A percentile compares a stretch with the other conserved stretches of the same genome.
phyloP scores from a whole-genome alignment of 179 eudicot species.

The Gypsophila paniculata region DNA sequence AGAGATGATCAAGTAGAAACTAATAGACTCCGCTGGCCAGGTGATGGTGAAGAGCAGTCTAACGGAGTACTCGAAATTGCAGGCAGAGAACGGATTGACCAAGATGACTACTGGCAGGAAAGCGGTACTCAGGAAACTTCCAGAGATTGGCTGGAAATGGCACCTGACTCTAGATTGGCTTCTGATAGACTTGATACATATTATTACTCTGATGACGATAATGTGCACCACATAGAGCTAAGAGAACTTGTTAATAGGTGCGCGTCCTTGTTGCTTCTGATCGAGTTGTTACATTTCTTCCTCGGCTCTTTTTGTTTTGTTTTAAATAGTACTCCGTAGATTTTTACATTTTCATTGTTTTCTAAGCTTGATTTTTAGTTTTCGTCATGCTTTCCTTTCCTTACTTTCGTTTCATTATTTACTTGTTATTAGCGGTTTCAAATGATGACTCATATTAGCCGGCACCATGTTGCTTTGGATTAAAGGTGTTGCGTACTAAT shows the following conservation, averaged over 20 bases:
- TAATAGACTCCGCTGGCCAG: conserved; percentile 37
- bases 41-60: conserved; percentile 39
- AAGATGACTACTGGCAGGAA: conserved; percentile 50
- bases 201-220: conserved; percentile 87
- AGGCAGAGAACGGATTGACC: conserved; percentile 38
- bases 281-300: too few species aligned
- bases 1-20: conserved; percentile 37
- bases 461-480: background rate
- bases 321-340: background rate
- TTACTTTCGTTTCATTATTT: background rate
- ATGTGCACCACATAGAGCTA: conserved; percentile 81
- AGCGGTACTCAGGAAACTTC: conserved; percentile 47
- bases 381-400: background rate
- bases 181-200: conserved; percentile 57
- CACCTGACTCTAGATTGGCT: conserved; percentile 51
- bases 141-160: conserved; percentile 61
- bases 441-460: too few species aligned
- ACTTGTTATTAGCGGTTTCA: background rate
- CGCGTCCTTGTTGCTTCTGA: background rate
- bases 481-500: background rate
- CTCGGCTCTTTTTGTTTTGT: background rate
- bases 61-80: conserved; percentile 36
- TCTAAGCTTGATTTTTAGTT: background rate
- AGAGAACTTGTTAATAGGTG: conserved; percentile 92
- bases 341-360: background rate